Evolutionary conservation across 345 rosid genomes (phyloP), one percentile per base, ranked within the genome.

Genomic region (Salix viminalis): DNA sequence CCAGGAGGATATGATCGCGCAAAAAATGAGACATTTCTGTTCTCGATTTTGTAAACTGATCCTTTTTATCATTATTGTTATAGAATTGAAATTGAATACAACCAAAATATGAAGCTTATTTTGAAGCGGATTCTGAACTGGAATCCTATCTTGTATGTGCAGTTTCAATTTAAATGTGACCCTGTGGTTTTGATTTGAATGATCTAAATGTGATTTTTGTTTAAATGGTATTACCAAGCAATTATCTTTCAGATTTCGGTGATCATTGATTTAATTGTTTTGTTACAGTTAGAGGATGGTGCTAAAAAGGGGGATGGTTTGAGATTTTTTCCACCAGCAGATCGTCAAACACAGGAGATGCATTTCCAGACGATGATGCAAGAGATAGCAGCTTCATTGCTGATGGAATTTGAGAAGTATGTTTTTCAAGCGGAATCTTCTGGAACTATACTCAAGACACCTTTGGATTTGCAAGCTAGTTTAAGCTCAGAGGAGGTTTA

Each of bases 331-430:
- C 99, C 99, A 23, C 99, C 98, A 5, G 91, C 94, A 7, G 99
- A 96, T 70, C 89, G 79, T 52, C 88, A 90, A 69, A 94, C 94
- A 3, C 93, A 84, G 87, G 98, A 96, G 81, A 86, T 94, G 74
- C 99, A 94, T 78, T 84, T 94, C 81, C 96, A 94, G 77, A 94
- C 98, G 1, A 91, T 96, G 99, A 91, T 96, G 97, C 99, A 96
- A 85, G 97, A 96, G 42, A 80, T 96, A 37, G 97, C 97, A 0
- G 97, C 97, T 36, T 92, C 92, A 13, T 83, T 96, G 73, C 82
- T 96, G 81, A 96, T 94, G 99, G 94, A 89, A 72, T 94, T 96
- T 54, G 99, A 96, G 81, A 96, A 96, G 83, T 92, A 93, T 92
- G 99, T 92, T 42, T 92, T 96, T 66, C 73, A 87, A 84, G 95